phyloP scores from a whole-genome alignment of 129 eudicot genomes.

The Flaveria trinervia region DNA sequence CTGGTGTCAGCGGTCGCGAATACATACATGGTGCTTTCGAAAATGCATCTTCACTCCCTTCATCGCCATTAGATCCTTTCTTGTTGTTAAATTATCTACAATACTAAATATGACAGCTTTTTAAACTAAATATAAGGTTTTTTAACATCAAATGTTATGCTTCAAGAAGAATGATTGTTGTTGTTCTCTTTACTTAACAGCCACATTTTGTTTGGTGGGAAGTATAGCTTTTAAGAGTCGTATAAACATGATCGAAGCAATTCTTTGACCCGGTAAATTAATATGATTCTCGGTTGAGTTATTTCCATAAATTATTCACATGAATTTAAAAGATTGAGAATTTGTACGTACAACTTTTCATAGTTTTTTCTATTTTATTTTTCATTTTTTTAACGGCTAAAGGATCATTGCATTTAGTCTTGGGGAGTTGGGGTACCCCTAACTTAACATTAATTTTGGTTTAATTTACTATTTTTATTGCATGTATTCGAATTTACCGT shows the following conservation, averaged over 20 bases:
- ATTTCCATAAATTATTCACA: no score
- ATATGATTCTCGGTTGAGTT: background rate
- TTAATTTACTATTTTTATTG: background rate
- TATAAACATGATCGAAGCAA: background rate
- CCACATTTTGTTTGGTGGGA: slow-evolving; percentile 27
- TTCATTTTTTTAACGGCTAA: no score
- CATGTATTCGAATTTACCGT: no score
- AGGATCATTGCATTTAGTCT: no score
- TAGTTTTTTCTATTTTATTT: background rate
- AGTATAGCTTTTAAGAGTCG: slow-evolving; percentile 18
- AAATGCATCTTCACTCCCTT: slow-evolving; percentile 40
- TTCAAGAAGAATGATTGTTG: slow-evolving; percentile 9
- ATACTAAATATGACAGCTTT: background rate
- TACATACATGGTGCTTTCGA: slow-evolving; percentile 39
- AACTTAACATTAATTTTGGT: no score
- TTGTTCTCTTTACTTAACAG: slow-evolving; percentile 12
- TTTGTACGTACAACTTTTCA: no score
- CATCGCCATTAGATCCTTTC: slow-evolving; percentile 18
- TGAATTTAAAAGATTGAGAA: no score
- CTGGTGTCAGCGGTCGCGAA: background rate
- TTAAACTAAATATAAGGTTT: background rate
- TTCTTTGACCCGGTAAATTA: background rate
- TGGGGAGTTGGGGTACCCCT: no score
- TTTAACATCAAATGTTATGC: background rate
- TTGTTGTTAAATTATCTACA: background rate